Conservation (phyloP, 2,329 filamentous ascomycete genomes). For the Anisogramma anomala region DNA sequence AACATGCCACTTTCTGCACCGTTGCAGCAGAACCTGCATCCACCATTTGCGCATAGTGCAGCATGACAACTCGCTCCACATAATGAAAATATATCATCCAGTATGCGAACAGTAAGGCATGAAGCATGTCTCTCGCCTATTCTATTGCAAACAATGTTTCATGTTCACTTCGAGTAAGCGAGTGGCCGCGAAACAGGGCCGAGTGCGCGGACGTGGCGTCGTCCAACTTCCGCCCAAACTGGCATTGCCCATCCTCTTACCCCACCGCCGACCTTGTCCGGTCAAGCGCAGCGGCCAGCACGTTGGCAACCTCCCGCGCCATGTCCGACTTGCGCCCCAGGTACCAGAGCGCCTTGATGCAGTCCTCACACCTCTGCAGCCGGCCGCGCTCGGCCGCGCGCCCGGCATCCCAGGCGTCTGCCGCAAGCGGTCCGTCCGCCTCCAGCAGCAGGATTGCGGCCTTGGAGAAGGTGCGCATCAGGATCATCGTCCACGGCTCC, state of each 20-base stretch:
- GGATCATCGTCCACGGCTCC: conserved; percentile 47
- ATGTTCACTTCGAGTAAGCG: no score
- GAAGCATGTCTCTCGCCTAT: no score
- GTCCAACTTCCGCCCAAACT: no score
- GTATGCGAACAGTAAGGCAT: no score
- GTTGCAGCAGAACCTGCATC: no score
- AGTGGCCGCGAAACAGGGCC: no score
- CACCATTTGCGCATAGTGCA: no score
- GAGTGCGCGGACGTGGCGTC: no score
- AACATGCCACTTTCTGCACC: no score
- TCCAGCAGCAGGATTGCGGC: conserved; percentile 30
- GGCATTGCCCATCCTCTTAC: not conserved
- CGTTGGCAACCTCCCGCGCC: conserved; percentile 10
- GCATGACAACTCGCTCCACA: no score
- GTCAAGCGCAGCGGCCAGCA: conserved; percentile 3
- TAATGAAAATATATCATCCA: no score
- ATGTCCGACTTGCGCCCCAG: conserved; percentile 45
- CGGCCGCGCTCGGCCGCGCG: conserved; percentile 16
- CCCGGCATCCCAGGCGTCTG: conserved; percentile 18
- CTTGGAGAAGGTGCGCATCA: conserved; percentile 41
- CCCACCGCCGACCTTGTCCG: not conserved
- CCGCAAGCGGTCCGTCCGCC: conserved; percentile 21
- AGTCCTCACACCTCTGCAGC: conserved; percentile 32
- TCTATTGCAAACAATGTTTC: no score
- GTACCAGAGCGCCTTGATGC: conserved; percentile 41